A percentile compares a stretch with the other conserved stretches of the same genome.
Conservation (phyloP, 495 filamentous ascomycete genomes). For the Trichoderma reesei region DNA sequence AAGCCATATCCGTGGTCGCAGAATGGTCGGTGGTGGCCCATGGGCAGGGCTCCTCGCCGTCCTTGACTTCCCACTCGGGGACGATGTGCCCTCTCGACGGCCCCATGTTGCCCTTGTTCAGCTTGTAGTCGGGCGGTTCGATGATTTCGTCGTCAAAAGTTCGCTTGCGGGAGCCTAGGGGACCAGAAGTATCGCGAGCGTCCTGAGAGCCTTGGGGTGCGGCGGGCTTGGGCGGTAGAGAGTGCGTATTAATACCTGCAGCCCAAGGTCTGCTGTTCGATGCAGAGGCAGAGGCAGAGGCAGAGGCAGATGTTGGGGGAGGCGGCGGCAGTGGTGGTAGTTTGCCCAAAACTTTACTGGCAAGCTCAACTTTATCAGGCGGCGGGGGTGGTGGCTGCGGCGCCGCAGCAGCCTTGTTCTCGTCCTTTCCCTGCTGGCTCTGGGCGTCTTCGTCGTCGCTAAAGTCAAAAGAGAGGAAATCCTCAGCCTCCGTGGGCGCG, state of each 20-base stretch:
- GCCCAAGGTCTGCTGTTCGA: conserved; percentile 4
- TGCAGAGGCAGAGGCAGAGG: no score
- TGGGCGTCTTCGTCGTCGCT: conserved; percentile 24
- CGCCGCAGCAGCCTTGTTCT: neutral
- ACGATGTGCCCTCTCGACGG: conserved; percentile 40
- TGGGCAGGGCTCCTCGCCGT: conserved; percentile 40
- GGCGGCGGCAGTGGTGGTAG: conserved; percentile 6
- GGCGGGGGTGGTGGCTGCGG: neutral
- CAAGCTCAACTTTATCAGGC: no score
- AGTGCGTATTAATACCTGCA: conserved; percentile 12
- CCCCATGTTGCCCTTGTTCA: conserved; percentile 36
- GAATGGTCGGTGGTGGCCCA: conserved; percentile 50
- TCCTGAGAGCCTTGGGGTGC: no score
- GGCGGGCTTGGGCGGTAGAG: conserved; percentile 1
- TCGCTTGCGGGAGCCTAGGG: conserved; percentile 52
- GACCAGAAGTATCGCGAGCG: conserved; percentile 6
- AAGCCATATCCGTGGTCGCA: conserved; percentile 29
- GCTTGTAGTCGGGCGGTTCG: conserved; percentile 35
- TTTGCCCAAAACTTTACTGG: neutral
- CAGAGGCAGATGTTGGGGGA: conserved; percentile 22
- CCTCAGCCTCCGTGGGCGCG: conserved; percentile 47
- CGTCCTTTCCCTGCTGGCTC: neutral
- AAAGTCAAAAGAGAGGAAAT: conserved; percentile 76
- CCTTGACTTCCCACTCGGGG: conserved; percentile 43
- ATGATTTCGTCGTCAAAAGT: conserved; percentile 56